Base-by-base conservation (phyloP, 805 yeast genomes). In the Metschnikowia arizonensis region DNA sequence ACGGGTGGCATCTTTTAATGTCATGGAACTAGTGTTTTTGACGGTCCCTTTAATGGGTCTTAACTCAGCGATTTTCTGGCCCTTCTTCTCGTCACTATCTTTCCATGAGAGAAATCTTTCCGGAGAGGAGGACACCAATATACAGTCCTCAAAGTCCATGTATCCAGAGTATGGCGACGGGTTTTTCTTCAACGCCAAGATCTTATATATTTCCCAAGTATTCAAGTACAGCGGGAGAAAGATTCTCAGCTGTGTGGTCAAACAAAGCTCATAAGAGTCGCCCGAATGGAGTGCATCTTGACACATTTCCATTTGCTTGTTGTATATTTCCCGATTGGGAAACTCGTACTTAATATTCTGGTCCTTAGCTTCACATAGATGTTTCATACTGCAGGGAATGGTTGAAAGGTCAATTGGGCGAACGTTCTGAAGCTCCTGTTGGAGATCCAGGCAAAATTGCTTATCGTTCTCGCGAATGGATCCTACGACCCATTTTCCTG, bases 41-140 rank as follows among this genome's bases (percentile, higher is more conserved):
- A 93, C 96, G 0, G 99, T 93, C 4, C 99, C 99, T 62, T 93
- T 93, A 46, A 93, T 93, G 1, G 99, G 99, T 44, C 98, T 73
- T 59, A 93, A 73, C 63, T 93, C 95, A 47, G 93, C 85, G 18
- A 50, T 53, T 50, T 67, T 67, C 12, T 42, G 45, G 1, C 52
- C 55, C 9, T 54, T 49, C 0, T 64, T 59, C 11, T 38, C 33
- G 8, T 30, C 25, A 18, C 72, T 62, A 44, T 74, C 69, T 38
- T 60, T 74, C 97, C 98, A 95, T 2, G 83, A 76, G 42, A 95
- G 60, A 58, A 93, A 95, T 51, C 99, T 72, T 62, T 93, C 99
- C 0, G 99, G 99, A 0, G 98, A 91, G 0, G 97, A 84, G 2
- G 96, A 88, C 2, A 91, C 72, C 26, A 93, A 66, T 10, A 74